These are phyloP conservation scores for Ceratocystiopsis brevicomis DNA, from an alignment of 2,329 filamentous ascomycete species.

Conservation along the genomic window DNA sequence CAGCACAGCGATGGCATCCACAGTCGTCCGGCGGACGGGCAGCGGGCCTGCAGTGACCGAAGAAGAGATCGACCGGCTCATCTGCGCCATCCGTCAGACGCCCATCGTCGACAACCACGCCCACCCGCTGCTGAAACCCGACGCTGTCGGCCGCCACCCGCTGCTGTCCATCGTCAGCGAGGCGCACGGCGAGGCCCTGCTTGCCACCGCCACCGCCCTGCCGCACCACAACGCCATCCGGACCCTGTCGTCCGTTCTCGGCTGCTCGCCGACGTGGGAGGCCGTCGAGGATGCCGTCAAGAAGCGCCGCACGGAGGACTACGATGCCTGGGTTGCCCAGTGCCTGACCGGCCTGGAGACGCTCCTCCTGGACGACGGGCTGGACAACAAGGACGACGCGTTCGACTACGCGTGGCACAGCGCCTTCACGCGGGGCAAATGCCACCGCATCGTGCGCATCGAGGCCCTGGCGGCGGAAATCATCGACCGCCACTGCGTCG, in stretches of 20 bases:
- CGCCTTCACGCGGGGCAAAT: conserved; percentile 40
- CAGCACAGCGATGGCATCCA: too few species aligned
- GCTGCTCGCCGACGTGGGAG: conserved; percentile 44
- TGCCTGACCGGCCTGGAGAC: conserved; percentile 57
- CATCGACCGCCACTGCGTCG: conserved; percentile 24
- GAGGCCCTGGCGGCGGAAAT: conserved; percentile 51
- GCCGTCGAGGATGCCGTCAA: conserved; percentile 26
- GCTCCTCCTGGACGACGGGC: conserved; percentile 61
- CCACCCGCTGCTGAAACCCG: conserved; percentile 43
- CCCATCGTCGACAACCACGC: conserved; percentile 59
- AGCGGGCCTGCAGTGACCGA: background rate
- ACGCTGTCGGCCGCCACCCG: conserved; percentile 26
- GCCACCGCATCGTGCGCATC: conserved; percentile 59
- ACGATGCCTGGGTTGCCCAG: conserved; percentile 36
- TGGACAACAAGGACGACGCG: conserved; percentile 35
- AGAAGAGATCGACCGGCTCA: conserved; percentile 15
- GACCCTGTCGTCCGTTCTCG: conserved; percentile 47
- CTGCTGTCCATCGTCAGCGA: conserved; percentile 50
- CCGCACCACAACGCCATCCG: conserved; percentile 51
- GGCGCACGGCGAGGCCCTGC: conserved; percentile 48
- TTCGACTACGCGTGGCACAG: conserved; percentile 47
- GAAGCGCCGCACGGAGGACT: conserved; percentile 23
- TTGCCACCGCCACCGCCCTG: conserved; percentile 41
- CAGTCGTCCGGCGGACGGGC: too few species aligned
- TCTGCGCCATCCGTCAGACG: conserved; percentile 27